Evolutionary conservation across 208 protist genomes (phyloP), one percentile per base, ranked within the genome.

Genomic region (Zelonia costaricensis): DNA sequence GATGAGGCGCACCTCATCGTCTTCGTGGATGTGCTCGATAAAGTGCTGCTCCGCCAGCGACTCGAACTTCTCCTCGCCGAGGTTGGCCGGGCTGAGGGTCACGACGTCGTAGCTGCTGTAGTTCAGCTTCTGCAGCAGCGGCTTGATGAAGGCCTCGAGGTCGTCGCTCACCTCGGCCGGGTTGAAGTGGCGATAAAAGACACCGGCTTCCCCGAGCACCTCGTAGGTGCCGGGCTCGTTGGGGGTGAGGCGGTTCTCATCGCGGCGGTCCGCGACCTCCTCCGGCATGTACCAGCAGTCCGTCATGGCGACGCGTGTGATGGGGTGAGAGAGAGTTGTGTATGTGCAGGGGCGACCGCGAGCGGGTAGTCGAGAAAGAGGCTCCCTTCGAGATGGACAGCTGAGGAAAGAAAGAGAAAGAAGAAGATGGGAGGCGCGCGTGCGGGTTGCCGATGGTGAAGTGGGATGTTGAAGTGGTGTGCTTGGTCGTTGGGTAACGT

Each of bases 1-100:
- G 20, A 95, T 57, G 27, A 89, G 69, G 2, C 93, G 83, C 30
- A 95, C 85, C 71, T 97, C 91, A 45, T 97, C 93, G 62, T 95
- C 91, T 47, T 92, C 83, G 79, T 96, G 91, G 15, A 93, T 36
- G 65, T 97, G 93, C 66, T 96, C 87, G 20, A 33, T 30, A 47
- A 91, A 94, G 69, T 92, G 88, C 51, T 49, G 63, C 39, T 54
- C 25, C 10, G 89, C 58, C 23, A 87, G 67, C 31, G 76, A 38
- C 16, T 82, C 78, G 51, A 84, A 88, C 56, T 69, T 68, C 33
- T 80, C 68, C 12, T 28, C 62, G 25, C 69, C 76, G 13, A 88
- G 55, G 33, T 30, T 44, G 15, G 31, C 40, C 8, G 55, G 62
- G 59, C 45, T 66, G 42, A 84, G 66, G 25, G 61, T 35, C 1